Base-by-base conservation (phyloP, 2,329 filamentous ascomycete genomes). In the Ceratocystis papillata region DNA sequence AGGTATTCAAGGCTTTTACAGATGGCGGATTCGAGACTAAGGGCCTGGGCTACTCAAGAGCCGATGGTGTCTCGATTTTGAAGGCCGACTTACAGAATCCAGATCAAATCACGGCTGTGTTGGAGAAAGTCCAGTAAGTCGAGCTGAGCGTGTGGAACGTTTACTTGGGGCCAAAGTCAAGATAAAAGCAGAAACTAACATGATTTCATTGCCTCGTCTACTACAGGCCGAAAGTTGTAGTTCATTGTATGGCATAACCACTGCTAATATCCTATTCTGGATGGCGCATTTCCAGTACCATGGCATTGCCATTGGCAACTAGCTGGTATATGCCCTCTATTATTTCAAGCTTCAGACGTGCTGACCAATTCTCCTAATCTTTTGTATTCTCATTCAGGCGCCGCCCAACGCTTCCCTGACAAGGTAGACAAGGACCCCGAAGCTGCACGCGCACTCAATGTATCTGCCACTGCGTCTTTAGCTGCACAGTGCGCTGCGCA, bases 381-480 rank as follows among this genome's bases (percentile, higher is more conserved):
- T 66, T 25, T 64, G 63, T 66, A 50, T 33, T 57, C 3, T 25
- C 33, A 46, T 17, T 46, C 69, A 92, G 88, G 88, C 73, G 92
- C 91, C 50, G 91, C 91, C 59, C 92, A 96, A 75, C 85, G 90
- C 69, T 95, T 87, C 72, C 91, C 92, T 1, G 91, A 96, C 75
- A 87, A 88, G 73, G 93, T 91, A 72, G 87, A 91, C 71, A 82
- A 83, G 69, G 84, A 96, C 73, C 91, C 90, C 2, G 83, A 86
- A 67, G 88, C 84, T 65, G 89, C 90, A 2, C 83, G 82, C 68
- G 81, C 81, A 20, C 79, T 95, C 71, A 96, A 96, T 72, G 84
- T 93, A 12, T 80, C 83, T 2, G 87, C 90, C 1, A 88, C 89
- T 60, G 77, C 79, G 61, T 76, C 77, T 7, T 82, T 96, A 12